Base-by-base conservation (phyloP, 306 rosid species). In the Senna tora region DNA sequence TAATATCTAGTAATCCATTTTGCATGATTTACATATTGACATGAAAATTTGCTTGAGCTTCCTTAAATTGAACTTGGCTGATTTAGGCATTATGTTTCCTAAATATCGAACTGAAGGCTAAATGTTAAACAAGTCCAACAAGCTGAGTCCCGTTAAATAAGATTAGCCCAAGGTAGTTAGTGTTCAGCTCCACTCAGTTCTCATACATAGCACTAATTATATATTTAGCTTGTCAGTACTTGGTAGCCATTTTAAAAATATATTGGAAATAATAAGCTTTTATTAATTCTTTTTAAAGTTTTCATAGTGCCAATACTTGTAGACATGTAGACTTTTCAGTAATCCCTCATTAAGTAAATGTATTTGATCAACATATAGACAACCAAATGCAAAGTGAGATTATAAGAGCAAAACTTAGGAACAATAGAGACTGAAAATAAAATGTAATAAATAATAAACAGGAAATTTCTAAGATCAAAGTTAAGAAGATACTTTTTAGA, bases 361-460 rank as follows among this genome's bases (percentile, higher is more conserved):
- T 57, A 21, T 56, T 13, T 67, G 55, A 67, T 20, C 21, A 67
- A 45, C 38, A 55, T 55, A 50, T 22, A 68, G 30, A 62, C 62
- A 67, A 17, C 11, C 5, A 69, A 12, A 61, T 17, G 33, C 4
- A 55, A 39, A 8, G 33, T 54, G 69, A 56, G 62, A 72, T 72
- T 41, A 52, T 65, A 51, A 39, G 55, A 58, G 36, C 59, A 41
- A 47, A 72, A 72, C 30, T 62, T 38, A 46, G 65, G 77, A 61
- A 67, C 61, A 68, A 53, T 21, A 38, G 28, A 14, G 30, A 62
- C 57, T 34, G 45, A 75, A 53, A 74, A 20, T 43, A 25, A 64
- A 67, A 34, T 25, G 43, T 64, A 0, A 41, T 60, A 32, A 74
- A 38, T 71, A 57, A 15, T n/a, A 43, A 65, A 52, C 62, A 42